These are phyloP conservation scores for Mycena sp. DNA, from an alignment of 1,284 basidiomycete species.

Conservation along the genomic window DNA sequence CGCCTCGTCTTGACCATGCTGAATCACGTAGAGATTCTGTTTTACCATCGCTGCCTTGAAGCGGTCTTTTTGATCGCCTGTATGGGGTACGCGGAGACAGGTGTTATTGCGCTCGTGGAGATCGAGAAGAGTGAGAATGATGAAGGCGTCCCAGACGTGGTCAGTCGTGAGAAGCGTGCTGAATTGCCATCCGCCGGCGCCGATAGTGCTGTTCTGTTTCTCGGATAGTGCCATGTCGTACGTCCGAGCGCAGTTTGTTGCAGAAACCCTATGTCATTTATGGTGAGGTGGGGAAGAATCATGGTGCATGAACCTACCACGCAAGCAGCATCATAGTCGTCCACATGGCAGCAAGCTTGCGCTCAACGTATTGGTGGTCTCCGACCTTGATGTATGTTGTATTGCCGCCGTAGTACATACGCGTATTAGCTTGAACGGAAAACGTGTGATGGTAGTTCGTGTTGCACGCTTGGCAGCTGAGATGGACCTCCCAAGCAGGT, in stretches of 20 bases:
- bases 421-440: neutral
- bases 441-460: conserved; percentile 6
- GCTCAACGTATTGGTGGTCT: conserved; percentile 10
- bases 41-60: conserved; percentile 35
- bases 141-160: conserved; percentile 44
- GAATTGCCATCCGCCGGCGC: conserved; percentile 28
- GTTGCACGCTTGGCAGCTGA: conserved; percentile 1
- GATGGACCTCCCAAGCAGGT: conserved; percentile 7
- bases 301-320: neutral
- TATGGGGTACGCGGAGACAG: conserved; percentile 34
- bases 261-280: neutral
- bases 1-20: conserved; percentile 37
- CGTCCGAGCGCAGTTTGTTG: neutral
- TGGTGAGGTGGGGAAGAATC: neutral
- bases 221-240: conserved; percentile 5
- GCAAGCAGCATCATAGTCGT: neutral
- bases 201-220: neutral
- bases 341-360: neutral
- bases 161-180: conserved; percentile 30
- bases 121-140: conserved; percentile 35
- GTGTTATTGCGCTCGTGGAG: conserved; percentile 21
- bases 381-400: neutral
- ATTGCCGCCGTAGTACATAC: conserved; percentile 2
- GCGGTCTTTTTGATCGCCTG: conserved; percentile 29
- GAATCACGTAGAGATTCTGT: conserved; percentile 30